Evolutionary conservation across 1,139 yeast species (phyloP), one percentile per base, ranked within the genome.

Genomic region (Candida sp.): DNA sequence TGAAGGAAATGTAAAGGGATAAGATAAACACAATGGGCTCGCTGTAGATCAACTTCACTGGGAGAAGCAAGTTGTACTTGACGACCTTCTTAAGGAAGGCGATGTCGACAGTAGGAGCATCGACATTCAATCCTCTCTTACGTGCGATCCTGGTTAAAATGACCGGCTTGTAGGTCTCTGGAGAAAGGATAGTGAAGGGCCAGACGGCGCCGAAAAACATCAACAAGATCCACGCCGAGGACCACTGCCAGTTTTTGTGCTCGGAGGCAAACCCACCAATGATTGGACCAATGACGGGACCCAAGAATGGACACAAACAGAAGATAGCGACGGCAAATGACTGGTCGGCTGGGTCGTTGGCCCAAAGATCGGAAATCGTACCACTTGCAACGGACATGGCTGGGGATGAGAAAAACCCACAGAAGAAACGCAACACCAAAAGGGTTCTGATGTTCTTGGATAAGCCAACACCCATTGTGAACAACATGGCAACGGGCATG

Each of bases 341-440:
- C 63, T 84, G 70, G 62, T 84, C 84, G 43, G 77, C 79, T n/a
- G 84, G 83, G 41, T 77, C 80, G 30, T 58, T 55, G 3, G 68
- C 59, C 86, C 90, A 87, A 41, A 87, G 70, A 68, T 92, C 98
- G 52, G 88, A 79, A 54, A 91, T 81, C 3, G 96, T 84, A 53
- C 97, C 98, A 52, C 93, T 96, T 9, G 94, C 97, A 58, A 90
- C 84, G 3, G 96, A 86, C 63, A 92, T 76, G 0, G 96, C 92
- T 4, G 97, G 97, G 4, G 94, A 84, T 0, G 96, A 90, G 52
- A 88, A 77, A 32, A 88, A 75, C 3, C 98, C 98, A 37, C 92
- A 81, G 58, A 92, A 82, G 65, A 91, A 89, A 58, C 98, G 77
- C 48, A 90, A 71, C 2, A 90, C 87, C 46, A 90, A 72, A 39